Base-by-base conservation (phyloP, 495 filamentous ascomycete genomes). In the Delitschia confertaspora region DNA sequence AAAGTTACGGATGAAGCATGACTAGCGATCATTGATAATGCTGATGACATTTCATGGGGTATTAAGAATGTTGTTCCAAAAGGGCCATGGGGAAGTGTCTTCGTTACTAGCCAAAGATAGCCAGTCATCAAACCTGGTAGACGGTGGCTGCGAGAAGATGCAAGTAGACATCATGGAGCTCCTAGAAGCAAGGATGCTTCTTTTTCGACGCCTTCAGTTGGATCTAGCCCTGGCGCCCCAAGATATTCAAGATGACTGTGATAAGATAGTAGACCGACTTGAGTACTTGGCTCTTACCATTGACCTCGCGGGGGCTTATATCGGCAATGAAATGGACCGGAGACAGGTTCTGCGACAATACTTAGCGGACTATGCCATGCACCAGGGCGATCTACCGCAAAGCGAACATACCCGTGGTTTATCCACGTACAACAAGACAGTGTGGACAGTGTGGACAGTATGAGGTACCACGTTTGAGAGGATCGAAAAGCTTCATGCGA, bases 381-480 rank as follows among this genome's bases (percentile, higher is more conserved):
- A 46, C 34, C 22, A 31, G 33, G 42, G 56, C 36, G 44, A 47
- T 26, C 56, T 59, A 16, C 49, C 56, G 19, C 38, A 51, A 33
- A 59, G 32, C 27, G 26, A 47, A 31, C 32, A 29, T 33, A 47
- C 53, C 32, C 38, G 30, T 26, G 54, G 53, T 21, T 35, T 60
- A 37, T 38, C 29, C 22, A 27, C 54, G 22, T 51, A 49, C 27
- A 26, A 55, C 26, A 60, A 60, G 54, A 60, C 54, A 22, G 57
- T 60, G 21, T n/a, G n/a, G n/a, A n/a, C n/a, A n/a, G n/a, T n/a
- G n/a, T 60, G 50, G 57, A 60, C 57, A 10, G 53, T 60, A 23
- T 60, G 46, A 54, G 50, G 57, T 35, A 55, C 53, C 2, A 57
- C 57, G 17, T 49, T 60, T 19, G 42, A 57, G 38, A 60, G 57